A percentile compares a stretch with the other conserved stretches of the same genome.
These are phyloP conservation scores for Funneliformis mosseae DNA, from an alignment of 192 early-diverging fungal genomes.

Conservation along the genomic window DNA sequence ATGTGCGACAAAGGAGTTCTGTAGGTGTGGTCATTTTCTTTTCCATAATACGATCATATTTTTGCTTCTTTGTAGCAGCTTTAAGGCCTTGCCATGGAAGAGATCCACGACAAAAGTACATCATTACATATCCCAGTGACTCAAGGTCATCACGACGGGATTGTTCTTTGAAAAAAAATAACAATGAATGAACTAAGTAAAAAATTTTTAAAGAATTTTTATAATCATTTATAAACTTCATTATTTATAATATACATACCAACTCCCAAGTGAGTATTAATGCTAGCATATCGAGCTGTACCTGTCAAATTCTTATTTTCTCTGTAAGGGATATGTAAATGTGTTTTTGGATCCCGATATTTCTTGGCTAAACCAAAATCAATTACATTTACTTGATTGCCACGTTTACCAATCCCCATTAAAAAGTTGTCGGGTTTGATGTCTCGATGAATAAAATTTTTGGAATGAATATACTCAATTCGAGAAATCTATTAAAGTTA, in stretches of 20 bases:
- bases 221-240: background rate
- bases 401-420: conserved; percentile 84
- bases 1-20: conserved; percentile 80
- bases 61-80: conserved; percentile 88
- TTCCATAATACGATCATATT: conserved; percentile 94
- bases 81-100: conserved; percentile 94
- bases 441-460: conserved; percentile 90
- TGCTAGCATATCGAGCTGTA: conserved; percentile 89
- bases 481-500: conserved; percentile 56
- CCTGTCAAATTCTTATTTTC: conserved; percentile 94
- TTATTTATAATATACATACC: conserved; percentile 47
- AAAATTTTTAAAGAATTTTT: background rate
- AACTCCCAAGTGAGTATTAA: conserved; percentile 83
- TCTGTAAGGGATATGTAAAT: conserved; percentile 87
- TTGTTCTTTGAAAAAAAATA: conserved; percentile 62
- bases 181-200: background rate
- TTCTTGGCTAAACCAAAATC: conserved; percentile 93
- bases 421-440: conserved; percentile 93
- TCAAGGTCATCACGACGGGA: conserved; percentile 90
- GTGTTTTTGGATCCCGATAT: conserved; percentile 82
- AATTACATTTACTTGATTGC: conserved; percentile 84
- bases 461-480: conserved; percentile 80
- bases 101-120: conserved; percentile 89
- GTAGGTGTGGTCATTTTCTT: conserved; percentile 88
- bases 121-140: conserved; percentile 85